Percentiles rank a stretch among this genome's conserved stretches.
These are phyloP conservation scores for Penicillium sp. DNA, from an alignment of 2,329 filamentous ascomycete genomes.

Conservation along the genomic window DNA sequence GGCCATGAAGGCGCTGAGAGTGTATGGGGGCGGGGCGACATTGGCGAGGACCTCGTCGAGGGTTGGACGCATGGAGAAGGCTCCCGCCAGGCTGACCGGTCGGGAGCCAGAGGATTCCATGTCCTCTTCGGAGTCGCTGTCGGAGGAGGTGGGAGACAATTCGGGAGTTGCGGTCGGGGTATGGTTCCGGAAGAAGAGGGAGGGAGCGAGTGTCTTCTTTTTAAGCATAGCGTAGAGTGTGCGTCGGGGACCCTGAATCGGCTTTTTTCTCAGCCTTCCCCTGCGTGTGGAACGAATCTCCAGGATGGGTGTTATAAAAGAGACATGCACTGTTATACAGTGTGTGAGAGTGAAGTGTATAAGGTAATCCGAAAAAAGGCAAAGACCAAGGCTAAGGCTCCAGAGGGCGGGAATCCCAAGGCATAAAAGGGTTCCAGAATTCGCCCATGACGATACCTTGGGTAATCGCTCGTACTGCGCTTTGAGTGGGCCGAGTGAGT, in stretches of 20 bases:
- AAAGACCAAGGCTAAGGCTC: background rate
- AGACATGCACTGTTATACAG: background rate
- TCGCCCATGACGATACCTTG: constrained; percentile 21
- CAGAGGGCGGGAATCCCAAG: constrained; percentile 4
- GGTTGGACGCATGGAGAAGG: constrained; percentile 63
- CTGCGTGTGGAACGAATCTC: constrained; percentile 20
- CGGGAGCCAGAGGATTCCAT: constrained; percentile 45
- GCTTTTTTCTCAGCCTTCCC: constrained; percentile 26
- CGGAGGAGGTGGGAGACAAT: constrained; percentile 45
- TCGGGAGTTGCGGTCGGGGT: constrained; percentile 49
- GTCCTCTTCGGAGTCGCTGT: constrained; percentile 49
- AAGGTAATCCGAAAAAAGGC: background rate
- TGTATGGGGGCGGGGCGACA: constrained; percentile 83
- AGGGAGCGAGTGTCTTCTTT: constrained; percentile 38
- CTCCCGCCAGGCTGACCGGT: constrained; percentile 47
- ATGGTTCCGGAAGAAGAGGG: constrained; percentile 38
- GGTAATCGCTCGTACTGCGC: constrained; percentile 1
- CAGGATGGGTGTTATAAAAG: constrained; percentile 24
- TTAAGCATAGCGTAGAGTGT: constrained; percentile 42
- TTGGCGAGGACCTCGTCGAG: constrained; percentile 87
- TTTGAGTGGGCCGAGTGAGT: background rate
- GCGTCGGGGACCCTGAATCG: constrained; percentile 23
- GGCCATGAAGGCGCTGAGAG: constrained; percentile 89
- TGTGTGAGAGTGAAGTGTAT: background rate
- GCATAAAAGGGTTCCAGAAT: constrained; percentile 20